A percentile compares a stretch with the other conserved stretches of the same genome.
These are phyloP conservation scores for Kodamaea fungicola DNA, from an alignment of 1,139 yeast species.

Conservation along the genomic window DNA sequence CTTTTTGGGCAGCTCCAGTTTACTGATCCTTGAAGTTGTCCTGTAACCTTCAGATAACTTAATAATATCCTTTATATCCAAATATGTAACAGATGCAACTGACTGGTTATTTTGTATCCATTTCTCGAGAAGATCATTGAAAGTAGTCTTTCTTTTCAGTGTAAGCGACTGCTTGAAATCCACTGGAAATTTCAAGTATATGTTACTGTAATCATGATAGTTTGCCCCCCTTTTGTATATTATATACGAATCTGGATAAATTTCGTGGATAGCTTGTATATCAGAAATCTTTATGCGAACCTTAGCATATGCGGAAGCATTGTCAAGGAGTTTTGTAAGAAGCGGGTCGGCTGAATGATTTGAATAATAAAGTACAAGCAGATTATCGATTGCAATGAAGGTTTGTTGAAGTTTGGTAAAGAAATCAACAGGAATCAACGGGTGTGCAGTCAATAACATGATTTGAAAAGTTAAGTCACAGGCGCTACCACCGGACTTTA, in stretches of 20 bases:
- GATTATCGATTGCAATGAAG: constrained; percentile 23
- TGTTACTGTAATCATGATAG: constrained; percentile 4
- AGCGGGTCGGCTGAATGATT: constrained; percentile 24
- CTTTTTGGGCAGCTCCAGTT: constrained; percentile 14
- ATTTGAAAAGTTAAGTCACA: not conserved
- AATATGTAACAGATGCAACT: not conserved
- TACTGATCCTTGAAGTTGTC: constrained; percentile 12
- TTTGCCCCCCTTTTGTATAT: constrained; percentile 11
- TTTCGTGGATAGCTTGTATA: constrained; percentile 15
- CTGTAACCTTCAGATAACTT: constrained; percentile 2
- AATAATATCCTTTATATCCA: constrained; percentile 5
- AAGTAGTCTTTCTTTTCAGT: constrained; percentile 7
- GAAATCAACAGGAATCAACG: not conserved
- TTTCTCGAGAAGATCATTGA: constrained; percentile 4
- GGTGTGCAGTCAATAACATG: not conserved
- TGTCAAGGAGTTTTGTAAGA: constrained; percentile 16
- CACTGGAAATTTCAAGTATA: constrained; percentile 11
- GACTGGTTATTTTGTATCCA: constrained; percentile 12
- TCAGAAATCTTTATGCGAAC: constrained; percentile 15
- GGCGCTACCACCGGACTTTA: not conserved
- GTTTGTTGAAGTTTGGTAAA: constrained; percentile 8
- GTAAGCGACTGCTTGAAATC: constrained; percentile 6
- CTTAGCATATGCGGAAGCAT: constrained; percentile 18
- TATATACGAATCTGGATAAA: constrained; percentile 15
- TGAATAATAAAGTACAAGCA: constrained; percentile 23